A percentile compares a stretch with the other conserved stretches of the same genome.
phyloP scores from a whole-genome alignment of 495 filamentous ascomycete species.

The Aspergillus cavernicola region DNA sequence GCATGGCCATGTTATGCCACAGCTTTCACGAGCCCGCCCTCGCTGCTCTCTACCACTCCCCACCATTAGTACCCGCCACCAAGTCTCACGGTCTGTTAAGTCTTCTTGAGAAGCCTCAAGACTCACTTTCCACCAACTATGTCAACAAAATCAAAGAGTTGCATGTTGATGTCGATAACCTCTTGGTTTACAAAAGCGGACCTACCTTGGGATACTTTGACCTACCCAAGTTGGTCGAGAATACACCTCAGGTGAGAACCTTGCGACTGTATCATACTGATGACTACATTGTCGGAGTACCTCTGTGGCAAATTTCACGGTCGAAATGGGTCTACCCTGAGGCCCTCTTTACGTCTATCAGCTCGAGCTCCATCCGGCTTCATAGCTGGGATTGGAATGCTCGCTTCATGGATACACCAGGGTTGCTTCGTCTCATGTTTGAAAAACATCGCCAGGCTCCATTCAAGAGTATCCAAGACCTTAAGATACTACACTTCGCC shows the following conservation, averaged over 20 bases:
- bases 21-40: slow-evolving; percentile 71
- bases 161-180: slow-evolving; percentile 56
- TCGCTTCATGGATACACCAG: slow-evolving; percentile 51
- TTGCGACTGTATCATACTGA: slow-evolving; percentile 40
- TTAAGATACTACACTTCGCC: slow-evolving; percentile 64
- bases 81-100: slow-evolving; percentile 47
- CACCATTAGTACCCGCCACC: slow-evolving; percentile 54
- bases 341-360: slow-evolving; percentile 54
- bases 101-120: slow-evolving; percentile 42
- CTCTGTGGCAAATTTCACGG: slow-evolving; percentile 21
- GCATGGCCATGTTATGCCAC: slow-evolving; percentile 57
- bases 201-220: slow-evolving; percentile 46
- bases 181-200: slow-evolving; percentile 42
- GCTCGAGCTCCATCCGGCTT: slow-evolving; percentile 45
- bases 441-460: slow-evolving; percentile 51
- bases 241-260: slow-evolving; percentile 38
- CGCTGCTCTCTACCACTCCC: slow-evolving; percentile 65
- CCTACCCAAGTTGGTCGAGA: slow-evolving; percentile 36
- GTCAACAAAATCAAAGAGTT: slow-evolving; percentile 65
- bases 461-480: slow-evolving; percentile 56
- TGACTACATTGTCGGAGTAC: slow-evolving; percentile 31
- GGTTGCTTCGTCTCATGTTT: slow-evolving; percentile 48
- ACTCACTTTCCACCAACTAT: slow-evolving; percentile 50
- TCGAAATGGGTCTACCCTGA: slow-evolving; percentile 63
- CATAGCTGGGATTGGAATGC: slow-evolving; percentile 76